phyloP scores from a whole-genome alignment of 805 yeast species.

The Yarrowia sp. region DNA sequence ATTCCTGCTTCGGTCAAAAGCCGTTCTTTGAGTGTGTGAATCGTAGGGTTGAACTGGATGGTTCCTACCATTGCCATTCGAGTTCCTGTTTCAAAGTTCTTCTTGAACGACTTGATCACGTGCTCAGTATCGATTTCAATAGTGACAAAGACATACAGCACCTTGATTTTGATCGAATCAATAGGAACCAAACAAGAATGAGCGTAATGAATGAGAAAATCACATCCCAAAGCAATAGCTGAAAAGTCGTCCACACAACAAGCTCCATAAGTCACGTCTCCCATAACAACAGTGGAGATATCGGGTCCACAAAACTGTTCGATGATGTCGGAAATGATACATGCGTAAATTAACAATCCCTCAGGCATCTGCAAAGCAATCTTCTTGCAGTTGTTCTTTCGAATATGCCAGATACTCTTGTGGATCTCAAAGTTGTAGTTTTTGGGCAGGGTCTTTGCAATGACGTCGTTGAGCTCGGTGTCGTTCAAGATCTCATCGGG shows the following conservation, averaged over 20 bases:
- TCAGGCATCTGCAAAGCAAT: slow-evolving; percentile 98
- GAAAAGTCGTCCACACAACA: slow-evolving; percentile 97
- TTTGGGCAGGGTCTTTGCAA: slow-evolving; percentile 67
- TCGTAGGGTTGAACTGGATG: slow-evolving; percentile 92
- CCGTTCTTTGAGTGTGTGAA: slow-evolving; percentile 70
- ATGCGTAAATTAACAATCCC: slow-evolving; percentile 83
- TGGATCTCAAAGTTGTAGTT: slow-evolving; percentile 96
- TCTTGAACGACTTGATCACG: slow-evolving; percentile 68
- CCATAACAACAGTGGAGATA: slow-evolving; percentile 91
- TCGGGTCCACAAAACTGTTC: slow-evolving; percentile 72
- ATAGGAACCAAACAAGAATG: slow-evolving; percentile 96
- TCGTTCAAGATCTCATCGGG: slow-evolving; percentile 83
- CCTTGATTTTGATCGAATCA: slow-evolving; percentile 85
- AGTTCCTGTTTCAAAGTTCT: slow-evolving; percentile 63
- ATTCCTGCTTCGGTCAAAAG: slow-evolving; percentile 48
- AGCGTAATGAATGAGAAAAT: slow-evolving; percentile 92
- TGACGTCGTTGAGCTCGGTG: slow-evolving; percentile 78
- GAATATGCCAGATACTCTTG: slow-evolving; percentile 91
- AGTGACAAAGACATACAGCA: slow-evolving; percentile 92
- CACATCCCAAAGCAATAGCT: slow-evolving; percentile 89
- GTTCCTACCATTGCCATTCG: slow-evolving; percentile 88
- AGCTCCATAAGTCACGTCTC: slow-evolving; percentile 98
- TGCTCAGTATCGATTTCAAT: slow-evolving; percentile 84
- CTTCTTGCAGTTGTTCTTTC: slow-evolving; percentile 67
- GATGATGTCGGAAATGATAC: slow-evolving; percentile 85